Percentiles rank a stretch among this genome's conserved stretches.
These are phyloP conservation scores for Aspergillus japonicus DNA, from an alignment of 2,329 filamentous ascomycete species.

Conservation along the genomic window DNA sequence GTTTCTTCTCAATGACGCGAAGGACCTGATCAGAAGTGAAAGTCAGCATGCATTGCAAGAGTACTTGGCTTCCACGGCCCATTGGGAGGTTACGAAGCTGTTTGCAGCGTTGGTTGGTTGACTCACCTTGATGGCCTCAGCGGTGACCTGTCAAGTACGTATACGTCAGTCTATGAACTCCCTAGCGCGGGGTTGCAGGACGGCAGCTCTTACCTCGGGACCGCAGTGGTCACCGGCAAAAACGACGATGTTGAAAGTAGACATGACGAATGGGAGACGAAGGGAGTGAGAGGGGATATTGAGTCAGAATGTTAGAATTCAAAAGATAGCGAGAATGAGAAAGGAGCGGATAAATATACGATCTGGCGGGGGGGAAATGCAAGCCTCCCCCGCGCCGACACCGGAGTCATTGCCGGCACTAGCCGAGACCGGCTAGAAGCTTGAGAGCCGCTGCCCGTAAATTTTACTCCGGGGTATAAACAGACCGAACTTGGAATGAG, in stretches of 20 bases:
- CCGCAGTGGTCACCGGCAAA: constrained; percentile 83
- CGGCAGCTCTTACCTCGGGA: constrained; percentile 66
- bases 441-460: neutral
- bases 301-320: neutral
- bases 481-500: neutral
- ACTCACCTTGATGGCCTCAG: constrained; percentile 78
- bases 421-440: constrained; percentile 8
- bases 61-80: neutral
- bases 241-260: constrained; percentile 74
- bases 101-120: neutral
- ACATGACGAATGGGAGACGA: constrained; percentile 51
- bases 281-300: constrained; percentile 5
- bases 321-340: neutral
- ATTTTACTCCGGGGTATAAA: neutral
- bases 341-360: constrained; percentile 16
- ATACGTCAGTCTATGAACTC: constrained; percentile 11
- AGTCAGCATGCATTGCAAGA: neutral
- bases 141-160: constrained; percentile 61
- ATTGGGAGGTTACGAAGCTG: neutral
- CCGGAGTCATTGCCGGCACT: constrained; percentile 19
- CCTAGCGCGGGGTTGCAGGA: neutral
- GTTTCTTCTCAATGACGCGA: constrained; percentile 70
- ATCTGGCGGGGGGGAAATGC: constrained; percentile 17
- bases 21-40: constrained; percentile 59
- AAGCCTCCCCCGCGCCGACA: constrained; percentile 28